Evolutionary conservation across 148 eudicot species (phyloP), one percentile per base, ranked within the genome.

Genomic region (Chenopodium berlandieri): DNA sequence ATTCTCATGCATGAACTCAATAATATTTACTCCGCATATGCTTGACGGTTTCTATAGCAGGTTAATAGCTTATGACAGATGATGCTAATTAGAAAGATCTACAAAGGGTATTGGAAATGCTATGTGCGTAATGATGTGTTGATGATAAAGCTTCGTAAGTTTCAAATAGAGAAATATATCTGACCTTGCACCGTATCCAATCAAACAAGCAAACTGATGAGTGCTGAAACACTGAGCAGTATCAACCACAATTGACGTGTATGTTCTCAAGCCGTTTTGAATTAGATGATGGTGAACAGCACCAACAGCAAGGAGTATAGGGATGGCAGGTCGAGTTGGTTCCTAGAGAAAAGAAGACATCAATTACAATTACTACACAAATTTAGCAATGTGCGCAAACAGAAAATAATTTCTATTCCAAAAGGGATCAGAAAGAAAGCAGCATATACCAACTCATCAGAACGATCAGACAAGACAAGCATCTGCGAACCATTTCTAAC

Each of bases 211-310:
- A 89, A 96, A 96, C 76, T 96, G 99, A 83, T 96, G 99, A 73
- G 99, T 96, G 83, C 99, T 96, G 89, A 96, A 96, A 89, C 99
- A 94, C 89, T 96, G 99, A 87, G 98, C 99, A 80, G 99, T 92
- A 76, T 96, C 98, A 78, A 92, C 99, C 78, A 96, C 90, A 86
- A 96, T 96, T 62, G 99, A 96, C 87, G 95, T 94, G 75, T 93
- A 91, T 93, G 90, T 96, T 84, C 99, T 89, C 80, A 96, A 84
- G 37, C 99, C 99, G 92, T 92, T 96, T 84, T 94, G 97, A 82
- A 96, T 96, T 58, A 96, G 90, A 88, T 96, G 98, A 84, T 96
- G 99, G 83, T 96, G 99, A 84, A 96, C 98, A 81, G 99, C 99
- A 79, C 99, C 99, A 74, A 96, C 98, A 81, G 99, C 99, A 85